Evolutionary conservation across 192 early-diverging fungal species (phyloP), one percentile per base, ranked within the genome.

Genomic region (Radiomyces spectabilis): DNA sequence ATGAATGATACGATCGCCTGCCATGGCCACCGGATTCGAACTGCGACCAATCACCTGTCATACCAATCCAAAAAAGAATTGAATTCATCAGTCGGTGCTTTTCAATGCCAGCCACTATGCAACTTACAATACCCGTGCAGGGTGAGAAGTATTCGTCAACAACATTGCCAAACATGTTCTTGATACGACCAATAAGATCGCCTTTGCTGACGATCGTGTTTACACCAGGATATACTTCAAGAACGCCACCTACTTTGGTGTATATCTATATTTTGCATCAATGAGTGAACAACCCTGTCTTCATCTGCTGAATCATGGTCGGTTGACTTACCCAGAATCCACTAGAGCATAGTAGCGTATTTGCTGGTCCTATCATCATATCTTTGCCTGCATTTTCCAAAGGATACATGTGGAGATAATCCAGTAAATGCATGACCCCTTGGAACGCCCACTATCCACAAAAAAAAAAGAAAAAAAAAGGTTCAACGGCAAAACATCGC

Each of bases 91-190:
- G 58, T 75, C 40, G 13, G 25, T 31, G 40, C 25, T 48, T 12
- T 63, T 4, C 5, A 13, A 43, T 40, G 29, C 27, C 4, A 10
- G 21, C 12, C 19, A 21, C 12, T 16, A 30, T 25, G 19, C 26
- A 47, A 35, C 48, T 55, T 46, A 92, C 85, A 43, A 94, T 74
- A 18, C 88, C 87, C 50, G 77, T 73, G 46, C 79, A 73, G 2
- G 92, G 88, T 30, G 86, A 78, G 70, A 73, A 88, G 50, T 92
- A 88, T 53, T 85, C 82, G 30, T 91, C 86, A 31, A 87, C 81
- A 42, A 92, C 77, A 57, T 85, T 84, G 13, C 92, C 92, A 80
- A 94, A 94, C 41, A 94, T 87, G 43, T 86, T 87, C 57, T 91
- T 84, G 54, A 94, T 71, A 6, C 84, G 73, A 0, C 89, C 92